Conservation (phyloP, 1,284 basidiomycete genomes). For the Malassezia arunalokei region DNA sequence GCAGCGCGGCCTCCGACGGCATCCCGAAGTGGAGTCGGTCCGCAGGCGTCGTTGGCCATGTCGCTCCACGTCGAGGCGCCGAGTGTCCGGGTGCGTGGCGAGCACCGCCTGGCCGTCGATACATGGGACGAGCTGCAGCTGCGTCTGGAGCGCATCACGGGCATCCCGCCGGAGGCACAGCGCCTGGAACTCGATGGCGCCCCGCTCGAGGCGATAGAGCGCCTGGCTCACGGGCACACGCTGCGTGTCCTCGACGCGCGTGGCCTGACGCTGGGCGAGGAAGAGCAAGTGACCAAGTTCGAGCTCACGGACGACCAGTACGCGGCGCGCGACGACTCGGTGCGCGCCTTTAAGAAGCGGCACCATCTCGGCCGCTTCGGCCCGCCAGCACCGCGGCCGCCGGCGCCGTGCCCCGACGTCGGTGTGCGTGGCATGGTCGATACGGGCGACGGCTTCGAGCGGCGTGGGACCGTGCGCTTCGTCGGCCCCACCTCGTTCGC, state of each 20-base stretch:
- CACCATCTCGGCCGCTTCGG: slow-evolving; percentile 81
- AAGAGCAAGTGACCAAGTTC: slow-evolving; percentile 9
- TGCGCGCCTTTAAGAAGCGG: slow-evolving; percentile 75
- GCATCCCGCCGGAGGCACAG: slow-evolving; percentile 8
- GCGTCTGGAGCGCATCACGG: slow-evolving; percentile 7
- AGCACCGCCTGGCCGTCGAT: neutral
- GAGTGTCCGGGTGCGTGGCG: neutral
- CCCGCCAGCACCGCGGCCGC: slow-evolving; percentile 34
- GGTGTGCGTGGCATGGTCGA: slow-evolving; percentile 76
- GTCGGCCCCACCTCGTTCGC: slow-evolving; percentile 71
- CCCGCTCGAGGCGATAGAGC: neutral
- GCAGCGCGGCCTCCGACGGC: slow-evolving; percentile 67
- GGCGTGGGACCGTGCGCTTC: slow-evolving; percentile 72
- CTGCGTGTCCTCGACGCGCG: slow-evolving; percentile 4
- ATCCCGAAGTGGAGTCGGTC: slow-evolving; percentile 30
- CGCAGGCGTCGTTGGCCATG: neutral
- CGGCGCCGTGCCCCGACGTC: slow-evolving; percentile 48
- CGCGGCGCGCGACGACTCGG: slow-evolving; percentile 56
- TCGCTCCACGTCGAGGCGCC: slow-evolving; percentile 1
- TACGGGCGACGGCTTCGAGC: slow-evolving; percentile 49
- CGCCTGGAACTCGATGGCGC: slow-evolving; percentile 1
- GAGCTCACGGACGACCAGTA: slow-evolving; percentile 13
- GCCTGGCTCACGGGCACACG: neutral
- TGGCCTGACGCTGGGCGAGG: neutral
- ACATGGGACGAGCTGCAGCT: neutral